These are phyloP conservation scores for Trichoderma sp. DNA, from an alignment of 2,329 filamentous ascomycete species.

Conservation along the genomic window DNA sequence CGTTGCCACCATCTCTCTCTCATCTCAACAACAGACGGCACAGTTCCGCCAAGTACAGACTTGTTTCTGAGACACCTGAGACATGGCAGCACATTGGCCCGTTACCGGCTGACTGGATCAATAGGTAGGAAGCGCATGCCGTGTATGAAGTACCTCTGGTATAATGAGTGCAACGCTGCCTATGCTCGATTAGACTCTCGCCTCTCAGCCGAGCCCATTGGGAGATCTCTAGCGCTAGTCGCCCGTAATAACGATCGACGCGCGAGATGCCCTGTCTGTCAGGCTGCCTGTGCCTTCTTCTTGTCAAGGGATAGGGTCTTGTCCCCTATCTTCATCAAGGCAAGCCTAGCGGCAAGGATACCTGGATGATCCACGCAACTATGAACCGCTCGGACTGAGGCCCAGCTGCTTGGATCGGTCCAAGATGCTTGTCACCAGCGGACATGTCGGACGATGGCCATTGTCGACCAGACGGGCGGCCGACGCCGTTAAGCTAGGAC, in stretches of 20 bases:
- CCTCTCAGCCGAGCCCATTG: conserved; percentile 22
- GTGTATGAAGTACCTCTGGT: background rate
- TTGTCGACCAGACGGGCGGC: conserved; percentile 15
- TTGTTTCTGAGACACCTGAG: conserved; percentile 10
- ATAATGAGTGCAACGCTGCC: conserved; percentile 18
- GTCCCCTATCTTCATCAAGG: conserved; percentile 25
- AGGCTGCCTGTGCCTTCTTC: background rate
- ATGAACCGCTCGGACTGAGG: conserved; percentile 20
- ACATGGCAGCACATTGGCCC: conserved; percentile 5
- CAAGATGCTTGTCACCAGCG: conserved; percentile 14
- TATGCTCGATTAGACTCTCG: conserved; percentile 25
- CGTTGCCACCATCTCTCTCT: conserved; percentile 9
- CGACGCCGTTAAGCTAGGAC: conserved; percentile 4
- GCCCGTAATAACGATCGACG: conserved; percentile 26
- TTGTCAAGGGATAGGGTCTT: conserved; percentile 11
- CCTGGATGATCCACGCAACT: conserved; percentile 25
- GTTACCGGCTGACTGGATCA: conserved; percentile 16
- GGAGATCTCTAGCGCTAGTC: conserved; percentile 22
- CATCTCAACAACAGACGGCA: background rate
- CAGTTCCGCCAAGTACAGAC: background rate
- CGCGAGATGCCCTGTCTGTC: conserved; percentile 20
- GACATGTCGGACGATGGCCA: conserved; percentile 20
- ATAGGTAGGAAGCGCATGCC: background rate
- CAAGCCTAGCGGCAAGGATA: conserved; percentile 20
- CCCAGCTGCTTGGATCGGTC: conserved; percentile 25